Base-by-base conservation (phyloP, 352 stramenopile genomes). In the Phytophthora tubulina region DNA sequence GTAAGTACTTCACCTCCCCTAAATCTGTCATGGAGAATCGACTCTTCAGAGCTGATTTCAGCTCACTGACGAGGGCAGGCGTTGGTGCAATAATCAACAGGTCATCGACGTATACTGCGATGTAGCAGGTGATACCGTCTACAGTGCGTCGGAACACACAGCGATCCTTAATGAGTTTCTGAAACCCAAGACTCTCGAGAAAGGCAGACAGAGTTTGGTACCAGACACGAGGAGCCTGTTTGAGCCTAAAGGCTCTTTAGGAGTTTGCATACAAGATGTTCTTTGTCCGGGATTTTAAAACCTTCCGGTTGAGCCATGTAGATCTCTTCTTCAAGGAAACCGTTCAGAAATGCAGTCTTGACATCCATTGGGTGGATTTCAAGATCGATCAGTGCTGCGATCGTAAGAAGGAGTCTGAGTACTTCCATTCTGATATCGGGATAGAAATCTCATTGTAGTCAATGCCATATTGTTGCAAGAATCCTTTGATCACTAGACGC, bases 291-390 rank as follows among this genome's bases (percentile, higher is more conserved):
- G n/a, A 56, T 61, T 48, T 32, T n/a, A 17, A 11, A 68, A 65
- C 0, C 49, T 55, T 49, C 61, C 45, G 63, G n/a, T n/a, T n/a
- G n/a, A n/a, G n/a, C n/a, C n/a, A n/a, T n/a, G n/a, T n/a, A n/a
- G n/a, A n/a, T n/a, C n/a, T n/a, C n/a, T n/a, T n/a, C n/a, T n/a
- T n/a, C n/a, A n/a, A n/a, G n/a, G n/a, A n/a, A n/a, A n/a, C n/a
- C n/a, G n/a, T n/a, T n/a, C n/a, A n/a, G n/a, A n/a, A n/a, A n/a
- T n/a, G n/a, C n/a, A n/a, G n/a, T 80, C 15, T 74, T 72, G 11
- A 77, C 52, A 75, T 80, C 73, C 45, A 74, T 73, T 39, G 76
- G 68, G n/a, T 74, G 53, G 9, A 74, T 57, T 33, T 74, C 59
- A n/a, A 60, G 69, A 39, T 80, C 58, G 45, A 64, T 32, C 32